These are phyloP conservation scores for Citrus reticulata DNA, from an alignment of 345 rosid species.

Conservation along the genomic window DNA sequence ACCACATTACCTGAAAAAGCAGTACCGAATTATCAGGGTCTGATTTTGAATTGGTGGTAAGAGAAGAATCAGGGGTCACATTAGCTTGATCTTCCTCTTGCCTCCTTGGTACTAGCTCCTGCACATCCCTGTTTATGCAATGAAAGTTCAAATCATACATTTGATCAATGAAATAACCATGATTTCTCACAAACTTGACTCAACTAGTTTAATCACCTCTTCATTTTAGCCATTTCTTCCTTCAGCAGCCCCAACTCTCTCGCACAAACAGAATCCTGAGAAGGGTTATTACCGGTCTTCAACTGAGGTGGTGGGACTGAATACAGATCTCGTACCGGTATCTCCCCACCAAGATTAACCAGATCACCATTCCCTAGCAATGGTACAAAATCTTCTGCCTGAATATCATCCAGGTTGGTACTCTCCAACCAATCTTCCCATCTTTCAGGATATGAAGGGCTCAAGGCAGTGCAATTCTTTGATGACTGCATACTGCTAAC, in stretches of 20 bases:
- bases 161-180: neutral
- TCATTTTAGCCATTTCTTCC: constrained; percentile 52
- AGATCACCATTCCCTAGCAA: constrained; percentile 50
- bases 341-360: constrained; percentile 35
- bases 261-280: constrained; percentile 32
- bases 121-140: constrained; percentile 47
- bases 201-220: constrained; percentile 37
- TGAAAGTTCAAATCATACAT: constrained; percentile 6
- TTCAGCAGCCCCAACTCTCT: constrained; percentile 50
- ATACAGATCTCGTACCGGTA: constrained; percentile 34
- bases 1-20: constrained; percentile 56
- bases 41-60: constrained; percentile 44
- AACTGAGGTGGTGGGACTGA: constrained; percentile 30
- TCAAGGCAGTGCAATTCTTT: constrained; percentile 43
- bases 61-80: constrained; percentile 62
- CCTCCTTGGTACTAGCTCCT: constrained; percentile 43
- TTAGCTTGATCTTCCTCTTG: constrained; percentile 53
- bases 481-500: constrained; percentile 48
- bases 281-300: constrained; percentile 41
- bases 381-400: constrained; percentile 52
- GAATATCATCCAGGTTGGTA: constrained; percentile 58
- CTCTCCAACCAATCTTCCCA: constrained; percentile 84
- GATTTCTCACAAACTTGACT: neutral
- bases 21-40: constrained; percentile 47
- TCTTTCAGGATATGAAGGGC: constrained; percentile 53